These are phyloP conservation scores for Graphiopsis chlorocephala DNA, from an alignment of 2,329 filamentous ascomycete genomes.

Conservation along the genomic window DNA sequence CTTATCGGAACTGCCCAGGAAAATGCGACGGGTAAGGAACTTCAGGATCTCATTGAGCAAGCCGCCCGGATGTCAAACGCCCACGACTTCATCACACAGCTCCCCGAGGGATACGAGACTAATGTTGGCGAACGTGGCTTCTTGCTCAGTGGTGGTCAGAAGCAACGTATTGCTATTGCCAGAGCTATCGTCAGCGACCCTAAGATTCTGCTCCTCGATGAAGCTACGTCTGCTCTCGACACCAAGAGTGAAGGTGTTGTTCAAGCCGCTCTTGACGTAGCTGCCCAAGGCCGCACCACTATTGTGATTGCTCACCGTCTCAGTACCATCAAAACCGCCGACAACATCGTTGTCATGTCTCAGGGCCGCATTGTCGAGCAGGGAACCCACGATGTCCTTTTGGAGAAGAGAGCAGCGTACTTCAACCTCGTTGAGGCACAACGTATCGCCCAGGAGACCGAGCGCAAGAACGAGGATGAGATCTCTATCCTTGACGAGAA, in stretches of 20 bases:
- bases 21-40: slow-evolving; percentile 62
- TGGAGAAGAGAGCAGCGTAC: slow-evolving; percentile 71
- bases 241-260: slow-evolving; percentile 94
- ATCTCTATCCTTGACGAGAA: slow-evolving; percentile 31
- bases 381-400: slow-evolving; percentile 77
- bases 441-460: slow-evolving; percentile 64
- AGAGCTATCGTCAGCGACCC: slow-evolving; percentile 87
- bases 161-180: slow-evolving; percentile 94
- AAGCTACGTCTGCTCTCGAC: slow-evolving; percentile 90
- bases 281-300: slow-evolving; percentile 82
- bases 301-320: slow-evolving; percentile 95
- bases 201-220: slow-evolving; percentile 87
- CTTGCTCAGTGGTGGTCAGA: slow-evolving; percentile 88
- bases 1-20: slow-evolving; percentile 81
- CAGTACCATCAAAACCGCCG: slow-evolving; percentile 88
- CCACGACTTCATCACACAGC: slow-evolving; percentile 78
- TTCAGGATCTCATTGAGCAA: slow-evolving; percentile 68
- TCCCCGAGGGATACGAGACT: slow-evolving; percentile 89
- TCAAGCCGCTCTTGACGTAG: slow-evolving; percentile 85
- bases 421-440: slow-evolving; percentile 85
- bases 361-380: slow-evolving; percentile 86
- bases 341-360: slow-evolving; percentile 94
- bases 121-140: slow-evolving; percentile 95
- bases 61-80: slow-evolving; percentile 91
- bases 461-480: slow-evolving; percentile 55